Evolutionary conservation across 495 filamentous ascomycete species (phyloP), one percentile per base, ranked within the genome.

Genomic region (Neurospora sp.): DNA sequence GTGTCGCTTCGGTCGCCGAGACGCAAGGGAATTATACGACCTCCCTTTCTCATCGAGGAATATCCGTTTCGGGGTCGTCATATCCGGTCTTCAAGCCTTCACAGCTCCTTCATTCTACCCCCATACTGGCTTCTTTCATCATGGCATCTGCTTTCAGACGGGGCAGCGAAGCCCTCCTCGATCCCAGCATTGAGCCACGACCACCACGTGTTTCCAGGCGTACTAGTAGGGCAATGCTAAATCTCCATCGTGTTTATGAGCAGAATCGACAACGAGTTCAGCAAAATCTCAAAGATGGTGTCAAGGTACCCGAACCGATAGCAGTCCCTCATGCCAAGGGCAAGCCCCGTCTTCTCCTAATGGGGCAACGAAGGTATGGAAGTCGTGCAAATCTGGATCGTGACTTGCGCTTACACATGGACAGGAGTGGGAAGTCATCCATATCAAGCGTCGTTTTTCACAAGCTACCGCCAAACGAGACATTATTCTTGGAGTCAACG

Each of bases 401-500:
- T 24, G 21, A 34, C 54, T 70, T 66, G 17, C 13, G 72, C 82
- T 80, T 73, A 75, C 78, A 48, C n/a, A 6, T 2, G 28, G 59
- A 48, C 73, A 99, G 96, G 85, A 97, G 93, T 78, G 96, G 96
- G 62, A 99, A 99, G 80, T 98, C 96, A 11, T 98, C 96, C 7
- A 98, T 99, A 73, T 94, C 93, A 5, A 97, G 93, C 76, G 96
- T 99, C 45, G 96, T 99, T 15, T 98, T 99, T 77, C 93, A 97
- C 81, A 98, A 98, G 78, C 91, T 99, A 85, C 92, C 94, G 0
- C 94, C 96, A 2, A 94, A 90, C 76, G 96, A 99, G 82, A 98
- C 96, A 0, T 84, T 99, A 15, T 99, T 97, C 75, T 85, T 98
- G 5, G 96, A 98, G 80, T 96, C 94, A 0, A 99, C 96, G 10